A percentile compares a stretch with the other conserved stretches of the same genome.
phyloP scores from a whole-genome alignment of 345 rosid species.

The Acer yangbiense region DNA sequence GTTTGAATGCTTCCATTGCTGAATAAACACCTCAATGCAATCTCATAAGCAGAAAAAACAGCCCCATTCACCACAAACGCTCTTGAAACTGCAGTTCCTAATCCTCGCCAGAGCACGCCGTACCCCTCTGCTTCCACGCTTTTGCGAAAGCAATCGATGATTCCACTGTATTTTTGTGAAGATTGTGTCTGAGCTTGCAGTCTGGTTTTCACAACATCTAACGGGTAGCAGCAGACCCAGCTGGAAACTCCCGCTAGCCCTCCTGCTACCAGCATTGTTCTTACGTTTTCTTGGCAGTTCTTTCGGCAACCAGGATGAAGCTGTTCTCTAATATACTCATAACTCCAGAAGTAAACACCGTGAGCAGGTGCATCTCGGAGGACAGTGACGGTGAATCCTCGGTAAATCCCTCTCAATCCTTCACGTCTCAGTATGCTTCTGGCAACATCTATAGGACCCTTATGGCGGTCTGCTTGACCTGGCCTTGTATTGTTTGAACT shows the following conservation, averaged over 20 bases:
- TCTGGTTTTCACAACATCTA: slow-evolving; percentile 89
- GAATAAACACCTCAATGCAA: slow-evolving; percentile 79
- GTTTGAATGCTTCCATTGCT: slow-evolving; percentile 46
- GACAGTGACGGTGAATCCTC: slow-evolving; percentile 66
- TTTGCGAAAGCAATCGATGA: slow-evolving; percentile 61
- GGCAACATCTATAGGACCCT: slow-evolving; percentile 64
- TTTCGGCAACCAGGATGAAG: slow-evolving; percentile 93
- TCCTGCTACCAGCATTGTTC: slow-evolving; percentile 80
- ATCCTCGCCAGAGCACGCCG: slow-evolving; percentile 80
- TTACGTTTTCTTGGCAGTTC: slow-evolving; percentile 61
- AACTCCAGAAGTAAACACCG: slow-evolving; percentile 89
- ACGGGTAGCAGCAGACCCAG: slow-evolving; percentile 87
- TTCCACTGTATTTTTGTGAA: slow-evolving; percentile 56
- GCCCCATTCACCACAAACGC: slow-evolving; percentile 97
- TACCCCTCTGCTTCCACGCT: slow-evolving; percentile 72
- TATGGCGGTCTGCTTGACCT: slow-evolving; percentile 12
- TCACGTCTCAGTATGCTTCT: slow-evolving; percentile 56
- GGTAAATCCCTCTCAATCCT: slow-evolving; percentile 71
- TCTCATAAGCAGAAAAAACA: slow-evolving; percentile 81
- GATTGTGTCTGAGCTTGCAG: slow-evolving; percentile 58
- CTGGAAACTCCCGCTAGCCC: slow-evolving; percentile 94
- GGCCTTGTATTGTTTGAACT: slow-evolving; percentile 20
- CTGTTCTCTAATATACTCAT: slow-evolving; percentile 73
- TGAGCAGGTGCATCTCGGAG: slow-evolving; percentile 90
- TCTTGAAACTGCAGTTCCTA: slow-evolving; percentile 95